These are phyloP conservation scores for Solanum bulbocastanum DNA, from an alignment of 257 asterid species.

Conservation along the genomic window DNA sequence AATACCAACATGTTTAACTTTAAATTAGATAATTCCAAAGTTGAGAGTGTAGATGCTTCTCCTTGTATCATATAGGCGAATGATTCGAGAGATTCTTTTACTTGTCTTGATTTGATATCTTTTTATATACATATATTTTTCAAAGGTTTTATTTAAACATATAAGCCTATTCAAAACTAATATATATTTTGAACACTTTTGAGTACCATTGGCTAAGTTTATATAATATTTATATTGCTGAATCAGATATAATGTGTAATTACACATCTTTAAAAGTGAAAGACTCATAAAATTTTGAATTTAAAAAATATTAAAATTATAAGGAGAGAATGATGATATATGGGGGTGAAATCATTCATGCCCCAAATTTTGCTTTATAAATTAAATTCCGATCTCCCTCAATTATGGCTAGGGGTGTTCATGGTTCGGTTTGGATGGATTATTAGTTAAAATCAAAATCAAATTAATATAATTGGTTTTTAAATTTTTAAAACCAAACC, in stretches of 20 bases:
- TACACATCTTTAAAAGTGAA: background rate
- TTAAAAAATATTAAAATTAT: background rate
- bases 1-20: background rate
- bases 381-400: background rate
- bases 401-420: too few relatives aligned
- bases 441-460: too few relatives aligned
- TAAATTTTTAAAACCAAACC: too few relatives aligned
- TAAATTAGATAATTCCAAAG: background rate
- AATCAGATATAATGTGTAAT: background rate
- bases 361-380: background rate
- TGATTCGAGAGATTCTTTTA: background rate
- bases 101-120: background rate
- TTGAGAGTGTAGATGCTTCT: background rate
- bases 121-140: background rate
- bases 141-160: background rate
- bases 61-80: background rate
- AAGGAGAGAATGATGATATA: background rate
- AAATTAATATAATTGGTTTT: too few relatives aligned
- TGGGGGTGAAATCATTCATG: background rate
- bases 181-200: background rate
- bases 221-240: background rate
- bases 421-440: too few relatives aligned
- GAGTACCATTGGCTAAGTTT: background rate
- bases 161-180: background rate
- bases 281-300: background rate